Percentiles rank a stretch among this genome's conserved stretches.
phyloP scores from a whole-genome alignment of 1,139 yeast species.

The Meyerozyma elateridarum region DNA sequence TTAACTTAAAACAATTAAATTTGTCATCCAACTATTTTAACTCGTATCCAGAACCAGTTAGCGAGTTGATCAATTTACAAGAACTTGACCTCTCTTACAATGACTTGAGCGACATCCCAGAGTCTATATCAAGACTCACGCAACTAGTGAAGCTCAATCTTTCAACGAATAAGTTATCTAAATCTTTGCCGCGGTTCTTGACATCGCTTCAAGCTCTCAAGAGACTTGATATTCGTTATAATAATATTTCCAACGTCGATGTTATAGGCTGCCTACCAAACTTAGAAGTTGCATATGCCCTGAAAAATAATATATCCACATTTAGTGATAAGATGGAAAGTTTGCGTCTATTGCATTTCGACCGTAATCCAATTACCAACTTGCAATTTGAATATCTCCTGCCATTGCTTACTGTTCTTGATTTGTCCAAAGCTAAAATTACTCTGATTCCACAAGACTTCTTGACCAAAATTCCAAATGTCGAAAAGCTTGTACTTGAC shows the following conservation, averaged over 20 bases:
- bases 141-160: conserved; percentile 66
- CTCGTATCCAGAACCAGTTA: conserved; percentile 65
- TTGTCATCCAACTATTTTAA: conserved; percentile 77
- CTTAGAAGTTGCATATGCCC: conserved; percentile 67
- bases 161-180: conserved; percentile 67
- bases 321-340: conserved; percentile 60
- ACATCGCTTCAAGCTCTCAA: conserved; percentile 52
- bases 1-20: conserved; percentile 57
- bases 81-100: conserved; percentile 84
- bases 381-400: conserved; percentile 56
- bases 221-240: conserved; percentile 75
- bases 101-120: conserved; percentile 57
- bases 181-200: conserved; percentile 51
- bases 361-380: conserved; percentile 75
- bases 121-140: conserved; percentile 52
- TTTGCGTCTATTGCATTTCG: conserved; percentile 48
- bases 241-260: conserved; percentile 61
- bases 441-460: conserved; percentile 68
- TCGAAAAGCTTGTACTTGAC: conserved; percentile 74
- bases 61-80: conserved; percentile 52
- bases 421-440: conserved; percentile 76
- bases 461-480: conserved; percentile 54
- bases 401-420: conserved; percentile 63
- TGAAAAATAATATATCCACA: conserved; percentile 73
- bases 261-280: conserved; percentile 60